Conservation (phyloP, 176 grass and related monocot species). For the Saccharum spontaneum region DNA sequence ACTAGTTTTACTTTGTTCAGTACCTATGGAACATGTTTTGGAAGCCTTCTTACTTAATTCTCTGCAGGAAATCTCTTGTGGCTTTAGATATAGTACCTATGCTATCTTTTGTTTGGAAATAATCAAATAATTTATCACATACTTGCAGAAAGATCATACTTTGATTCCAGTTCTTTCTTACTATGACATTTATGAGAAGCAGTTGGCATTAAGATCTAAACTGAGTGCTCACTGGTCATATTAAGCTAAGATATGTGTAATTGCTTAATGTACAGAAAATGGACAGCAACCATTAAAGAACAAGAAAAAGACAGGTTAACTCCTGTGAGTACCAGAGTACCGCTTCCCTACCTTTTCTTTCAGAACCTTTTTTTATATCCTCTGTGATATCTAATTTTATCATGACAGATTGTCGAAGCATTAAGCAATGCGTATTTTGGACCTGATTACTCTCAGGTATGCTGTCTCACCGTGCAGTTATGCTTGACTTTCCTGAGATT, state of each 20-base stretch:
- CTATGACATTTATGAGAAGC: neutral
- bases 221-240: neutral
- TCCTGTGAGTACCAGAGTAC: constrained; percentile 68
- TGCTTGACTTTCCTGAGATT: constrained; percentile 9
- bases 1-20: constrained; percentile 17
- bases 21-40: neutral
- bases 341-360: constrained; percentile 13
- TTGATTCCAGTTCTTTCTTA: neutral
- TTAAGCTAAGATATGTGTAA: constrained; percentile 26
- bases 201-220: constrained; percentile 14
- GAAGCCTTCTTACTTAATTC: constrained; percentile 13
- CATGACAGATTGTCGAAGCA: constrained; percentile 91
- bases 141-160: neutral
- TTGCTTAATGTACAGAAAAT: constrained; percentile 73
- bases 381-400: constrained; percentile 40
- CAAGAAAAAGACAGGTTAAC: constrained; percentile 88
- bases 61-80: neutral
- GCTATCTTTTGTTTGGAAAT: constrained; percentile 5
- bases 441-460: constrained; percentile 95
- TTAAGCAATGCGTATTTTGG: constrained; percentile 93
- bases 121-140: neutral
- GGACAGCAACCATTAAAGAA: constrained; percentile 77
- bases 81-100: neutral
- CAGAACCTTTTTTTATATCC: neutral
- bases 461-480: neutral